Evolutionary conservation across 306 rosid genomes (phyloP), one percentile per base, ranked within the genome.

Genomic region (Citrullus amarus): DNA sequence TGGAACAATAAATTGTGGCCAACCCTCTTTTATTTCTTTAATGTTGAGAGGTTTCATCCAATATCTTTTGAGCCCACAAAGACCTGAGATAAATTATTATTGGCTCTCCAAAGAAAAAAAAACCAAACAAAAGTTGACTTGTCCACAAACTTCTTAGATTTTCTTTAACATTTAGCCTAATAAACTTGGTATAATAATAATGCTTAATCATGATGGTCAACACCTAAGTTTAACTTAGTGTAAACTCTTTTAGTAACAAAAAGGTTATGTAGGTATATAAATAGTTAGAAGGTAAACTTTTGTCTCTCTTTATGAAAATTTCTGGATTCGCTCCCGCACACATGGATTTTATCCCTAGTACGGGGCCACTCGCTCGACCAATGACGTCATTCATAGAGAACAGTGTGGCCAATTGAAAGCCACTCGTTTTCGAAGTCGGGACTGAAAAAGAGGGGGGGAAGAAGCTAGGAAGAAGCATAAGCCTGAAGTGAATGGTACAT

Each of bases 1-100:
- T 67, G 17, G 34, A 67, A 41, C 53, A 70, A 70, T 70, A 70
- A 70, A 70, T 70, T 70, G 53, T 70, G 56, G 76, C 76, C 76
- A 43, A 70, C 76, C 76, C 76, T 70, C 76, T 22, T 68, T 68
- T 41, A 68, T 68, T 68, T 68, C 30, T 68, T 68, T 43, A 41
- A 68, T 41, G 25, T 68, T 68, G 32, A 68, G 32, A 65, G 72
- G 75, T 68, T 43, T 68, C 17, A 41, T 28, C 75, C 54, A 68
- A 68, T 20, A 70, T 43, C 56, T 70, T 68, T 44, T 70, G 56
- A 70, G 74, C 74, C 72, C 74, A 68, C 74, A 41, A 41, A 68
- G 74, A 41, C 74, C 54, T 41, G 18, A 36, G 9, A 39, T 38
- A 17, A 14, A n/a, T 32, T 32, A 34, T 63, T 16, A 60, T 60